Percentiles rank a stretch among this genome's conserved stretches.
These are phyloP conservation scores for Cicer cuneatum DNA, from an alignment of 306 rosid species.

Conservation along the genomic window DNA sequence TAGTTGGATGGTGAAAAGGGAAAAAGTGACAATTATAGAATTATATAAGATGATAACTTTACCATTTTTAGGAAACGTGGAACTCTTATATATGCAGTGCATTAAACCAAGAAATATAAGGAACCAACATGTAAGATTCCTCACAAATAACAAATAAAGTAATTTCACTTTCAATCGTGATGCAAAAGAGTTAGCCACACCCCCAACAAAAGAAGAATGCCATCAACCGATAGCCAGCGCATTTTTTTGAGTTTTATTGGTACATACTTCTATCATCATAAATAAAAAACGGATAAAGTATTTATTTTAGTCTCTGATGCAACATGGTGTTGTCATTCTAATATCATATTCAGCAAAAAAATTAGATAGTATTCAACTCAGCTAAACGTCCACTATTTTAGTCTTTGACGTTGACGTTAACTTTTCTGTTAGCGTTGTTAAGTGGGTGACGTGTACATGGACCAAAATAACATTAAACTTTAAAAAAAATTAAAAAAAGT, in stretches of 20 bases:
- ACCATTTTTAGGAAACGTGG: slow-evolving; percentile 23
- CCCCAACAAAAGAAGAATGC: slow-evolving; percentile 45
- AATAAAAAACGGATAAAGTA: neutral
- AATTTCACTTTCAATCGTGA: slow-evolving; percentile 49
- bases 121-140: slow-evolving; percentile 36
- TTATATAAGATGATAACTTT: slow-evolving; percentile 47
- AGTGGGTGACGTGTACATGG: no score
- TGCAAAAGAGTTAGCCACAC: slow-evolving; percentile 52
- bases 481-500: no score
- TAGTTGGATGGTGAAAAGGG: slow-evolving; percentile 41
- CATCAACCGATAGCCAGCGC: slow-evolving; percentile 42
- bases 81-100: neutral
- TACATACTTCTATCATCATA: neutral
- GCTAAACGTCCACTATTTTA: no score
- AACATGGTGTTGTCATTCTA: no score
- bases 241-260: slow-evolving; percentile 3
- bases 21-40: slow-evolving; percentile 37
- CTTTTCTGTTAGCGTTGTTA: no score
- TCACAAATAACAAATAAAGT: slow-evolving; percentile 40
- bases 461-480: no score
- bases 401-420: no score
- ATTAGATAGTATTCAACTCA: no score
- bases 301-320: no score
- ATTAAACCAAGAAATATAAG: slow-evolving; percentile 8
- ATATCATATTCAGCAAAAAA: no score